Percentiles rank a stretch among this genome's conserved stretches.
Evolutionary conservation across 768 basidiomycete species (phyloP).

Genomic region (Kwoniella newhampshirensis): DNA sequence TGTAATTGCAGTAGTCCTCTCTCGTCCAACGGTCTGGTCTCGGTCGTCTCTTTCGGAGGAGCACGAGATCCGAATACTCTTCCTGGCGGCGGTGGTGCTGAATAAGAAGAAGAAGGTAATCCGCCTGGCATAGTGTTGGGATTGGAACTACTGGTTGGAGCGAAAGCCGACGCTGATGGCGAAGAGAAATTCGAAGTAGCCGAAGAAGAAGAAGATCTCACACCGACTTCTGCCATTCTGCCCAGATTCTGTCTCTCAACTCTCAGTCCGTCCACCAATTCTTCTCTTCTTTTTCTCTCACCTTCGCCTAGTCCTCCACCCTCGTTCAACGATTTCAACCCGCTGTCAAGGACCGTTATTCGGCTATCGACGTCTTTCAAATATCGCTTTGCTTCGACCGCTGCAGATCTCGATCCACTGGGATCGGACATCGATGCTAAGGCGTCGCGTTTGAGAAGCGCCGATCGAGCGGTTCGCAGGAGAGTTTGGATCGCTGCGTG

Average conservation of each 20-base stretch:
- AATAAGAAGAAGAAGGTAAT: neutral
- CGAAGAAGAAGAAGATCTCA: slow-evolving; percentile 57
- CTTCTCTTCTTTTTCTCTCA: slow-evolving; percentile 84
- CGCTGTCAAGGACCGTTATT: slow-evolving; percentile 66
- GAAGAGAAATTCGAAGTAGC: neutral
- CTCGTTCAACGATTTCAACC: slow-evolving; percentile 67
- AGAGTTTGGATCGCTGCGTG: slow-evolving; percentile 73
- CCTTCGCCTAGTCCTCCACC: slow-evolving; percentile 89
- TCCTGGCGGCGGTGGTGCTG: slow-evolving; percentile 21
- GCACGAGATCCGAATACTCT: slow-evolving; percentile 74
- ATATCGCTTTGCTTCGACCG: slow-evolving; percentile 71
- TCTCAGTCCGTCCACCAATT: slow-evolving; percentile 81
- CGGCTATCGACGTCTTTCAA: slow-evolving; percentile 56
- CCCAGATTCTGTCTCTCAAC: slow-evolving; percentile 88
- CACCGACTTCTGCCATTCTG: slow-evolving; percentile 75
- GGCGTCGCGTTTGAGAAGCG: slow-evolving; percentile 81
- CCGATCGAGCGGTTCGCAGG: slow-evolving; percentile 77
- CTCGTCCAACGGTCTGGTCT: slow-evolving; percentile 84
- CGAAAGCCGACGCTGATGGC: slow-evolving; percentile 6
- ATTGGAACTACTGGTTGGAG: neutral
- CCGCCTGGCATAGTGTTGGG: slow-evolving; percentile 19
- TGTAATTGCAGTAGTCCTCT: slow-evolving; percentile 77
- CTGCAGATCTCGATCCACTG: slow-evolving; percentile 69
- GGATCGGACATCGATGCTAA: slow-evolving; percentile 74
- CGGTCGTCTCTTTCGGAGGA: slow-evolving; percentile 71